A percentile compares a stretch with the other conserved stretches of the same genome.
These are phyloP conservation scores for Nevesoporus exiguus DNA, from an alignment of 768 basidiomycete species.

Conservation along the genomic window DNA sequence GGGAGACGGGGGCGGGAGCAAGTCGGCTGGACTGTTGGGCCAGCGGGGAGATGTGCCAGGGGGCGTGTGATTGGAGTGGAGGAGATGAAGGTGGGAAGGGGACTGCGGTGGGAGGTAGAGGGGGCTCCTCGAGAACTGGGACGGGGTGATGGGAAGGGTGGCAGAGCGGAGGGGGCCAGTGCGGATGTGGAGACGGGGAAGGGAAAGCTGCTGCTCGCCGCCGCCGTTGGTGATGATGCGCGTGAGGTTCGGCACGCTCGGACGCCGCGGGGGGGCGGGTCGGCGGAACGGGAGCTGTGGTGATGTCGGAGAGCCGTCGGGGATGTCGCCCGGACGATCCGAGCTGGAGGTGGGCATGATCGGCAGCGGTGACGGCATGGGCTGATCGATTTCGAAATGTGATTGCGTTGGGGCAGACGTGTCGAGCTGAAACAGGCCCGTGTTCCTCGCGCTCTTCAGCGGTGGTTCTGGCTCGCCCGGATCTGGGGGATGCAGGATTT, in stretches of 20 bases:
- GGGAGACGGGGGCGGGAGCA: constrained; percentile 35
- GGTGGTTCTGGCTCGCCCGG: constrained; percentile 12
- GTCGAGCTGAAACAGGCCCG: constrained; percentile 68
- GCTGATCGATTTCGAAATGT: constrained; percentile 57
- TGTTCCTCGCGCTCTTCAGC: constrained; percentile 33
- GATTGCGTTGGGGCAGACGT: constrained; percentile 51
- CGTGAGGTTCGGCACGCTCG: constrained; percentile 61
- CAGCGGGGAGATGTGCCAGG: constrained; percentile 47
- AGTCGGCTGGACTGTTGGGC: constrained; percentile 35
- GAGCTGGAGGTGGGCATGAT: constrained; percentile 51
- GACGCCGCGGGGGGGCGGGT: constrained; percentile 51
- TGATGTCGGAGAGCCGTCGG: constrained; percentile 56
- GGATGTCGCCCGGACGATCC: constrained; percentile 37
- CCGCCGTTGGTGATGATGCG: constrained; percentile 57
- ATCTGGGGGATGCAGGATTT: constrained; percentile 16
- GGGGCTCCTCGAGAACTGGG: constrained; percentile 18
- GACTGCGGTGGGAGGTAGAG: constrained; percentile 38
- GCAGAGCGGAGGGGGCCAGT: constrained; percentile 56
- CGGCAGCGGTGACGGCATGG: constrained; percentile 49
- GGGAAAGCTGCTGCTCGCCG: constrained; percentile 37
- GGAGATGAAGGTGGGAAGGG: constrained; percentile 58
- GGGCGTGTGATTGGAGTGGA: constrained; percentile 57
- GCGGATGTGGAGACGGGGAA: constrained; percentile 60
- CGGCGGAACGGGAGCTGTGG: constrained; percentile 42
- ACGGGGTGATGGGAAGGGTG: constrained; percentile 50